These are phyloP conservation scores for Leccinum pellstonianum DNA, from an alignment of 768 basidiomycete species.

Conservation along the genomic window DNA sequence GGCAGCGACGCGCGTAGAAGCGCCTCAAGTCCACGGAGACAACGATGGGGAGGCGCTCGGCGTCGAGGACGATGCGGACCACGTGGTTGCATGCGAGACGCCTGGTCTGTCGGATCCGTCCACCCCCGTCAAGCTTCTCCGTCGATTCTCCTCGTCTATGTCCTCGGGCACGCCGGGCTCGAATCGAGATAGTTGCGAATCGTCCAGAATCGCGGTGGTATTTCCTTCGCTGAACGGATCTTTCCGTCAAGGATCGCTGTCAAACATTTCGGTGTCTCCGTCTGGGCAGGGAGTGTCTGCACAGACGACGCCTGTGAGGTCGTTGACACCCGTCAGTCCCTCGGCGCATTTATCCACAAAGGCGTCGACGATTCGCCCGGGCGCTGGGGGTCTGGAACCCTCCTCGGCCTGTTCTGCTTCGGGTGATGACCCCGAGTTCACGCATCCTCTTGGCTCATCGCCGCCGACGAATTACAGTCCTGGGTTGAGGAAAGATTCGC, in stretches of 20 bases:
- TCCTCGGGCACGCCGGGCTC: constrained; percentile 1
- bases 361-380: background rate
- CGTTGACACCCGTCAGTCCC: constrained; percentile 7
- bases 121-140: constrained; percentile 17
- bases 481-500: constrained; percentile 24
- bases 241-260: constrained; percentile 17
- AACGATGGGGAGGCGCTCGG: constrained; percentile 9
- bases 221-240: constrained; percentile 28
- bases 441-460: constrained; percentile 6
- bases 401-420: background rate
- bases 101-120: constrained; percentile 15
- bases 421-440: constrained; percentile 4
- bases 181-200: constrained; percentile 6
- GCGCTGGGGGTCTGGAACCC: no score
- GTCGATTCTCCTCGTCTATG: constrained; percentile 11
- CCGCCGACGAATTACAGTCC: constrained; percentile 7
- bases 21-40: constrained; percentile 14
- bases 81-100: background rate
- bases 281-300: constrained; percentile 7
- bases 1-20: constrained; percentile 6
- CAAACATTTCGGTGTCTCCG: background rate
- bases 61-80: constrained; percentile 10
- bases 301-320: constrained; percentile 15
- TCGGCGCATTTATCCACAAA: constrained; percentile 1
- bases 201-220: constrained; percentile 16